Conservation (phyloP, 208 protist species). For the Acanthamoeba triangularis region DNA sequence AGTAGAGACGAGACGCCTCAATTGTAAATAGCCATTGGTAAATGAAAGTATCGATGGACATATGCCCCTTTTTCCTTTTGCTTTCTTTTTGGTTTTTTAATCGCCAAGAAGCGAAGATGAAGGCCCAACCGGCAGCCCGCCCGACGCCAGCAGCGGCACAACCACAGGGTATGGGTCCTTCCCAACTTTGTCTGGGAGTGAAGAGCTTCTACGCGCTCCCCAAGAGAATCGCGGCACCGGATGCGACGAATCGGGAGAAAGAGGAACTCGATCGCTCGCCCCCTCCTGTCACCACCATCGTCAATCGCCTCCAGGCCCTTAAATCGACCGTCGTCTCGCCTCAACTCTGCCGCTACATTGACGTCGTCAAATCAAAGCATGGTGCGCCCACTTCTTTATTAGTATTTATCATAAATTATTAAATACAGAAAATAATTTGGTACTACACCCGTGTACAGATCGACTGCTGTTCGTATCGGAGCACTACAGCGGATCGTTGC, state of each 20-base stretch:
- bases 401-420: neutral
- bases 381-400: constrained; percentile 18
- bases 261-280: constrained; percentile 54
- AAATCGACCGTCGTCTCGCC: neutral
- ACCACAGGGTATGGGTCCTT: neutral
- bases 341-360: constrained; percentile 72
- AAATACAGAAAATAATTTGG: neutral
- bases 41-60: neutral
- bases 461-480: constrained; percentile 65
- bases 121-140: neutral
- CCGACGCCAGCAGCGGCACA: neutral
- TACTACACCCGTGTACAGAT: neutral
- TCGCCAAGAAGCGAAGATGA: neutral
- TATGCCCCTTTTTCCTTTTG: neutral
- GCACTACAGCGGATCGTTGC: constrained; percentile 60
- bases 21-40: neutral
- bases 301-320: constrained; percentile 70
- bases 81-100: neutral
- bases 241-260: constrained; percentile 1
- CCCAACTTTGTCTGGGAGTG: constrained; percentile 67
- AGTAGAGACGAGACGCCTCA: neutral
- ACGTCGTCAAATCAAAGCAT: constrained; percentile 63
- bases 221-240: neutral
- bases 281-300: constrained; percentile 41
- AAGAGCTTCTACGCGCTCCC: constrained; percentile 39